Conservation (phyloP, 371 early-diverging fungal genomes). For the Mucor ambiguus region DNA sequence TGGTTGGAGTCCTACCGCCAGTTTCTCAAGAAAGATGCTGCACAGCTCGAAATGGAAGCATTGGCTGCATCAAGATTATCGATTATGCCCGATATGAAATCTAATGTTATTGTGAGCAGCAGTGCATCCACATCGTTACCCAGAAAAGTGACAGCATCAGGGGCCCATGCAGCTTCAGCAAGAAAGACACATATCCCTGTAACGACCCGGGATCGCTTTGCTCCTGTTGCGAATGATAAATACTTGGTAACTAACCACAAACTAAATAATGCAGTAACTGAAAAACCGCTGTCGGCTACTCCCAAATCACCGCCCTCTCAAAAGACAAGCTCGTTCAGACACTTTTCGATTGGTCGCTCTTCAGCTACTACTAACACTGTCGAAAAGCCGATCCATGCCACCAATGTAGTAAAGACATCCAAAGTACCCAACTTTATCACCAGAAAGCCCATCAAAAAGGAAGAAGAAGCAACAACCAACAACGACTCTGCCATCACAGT, state of each 20-base stretch:
- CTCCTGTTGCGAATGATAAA: conserved; percentile 16
- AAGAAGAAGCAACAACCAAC: neutral
- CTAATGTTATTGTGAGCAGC: conserved; percentile 30
- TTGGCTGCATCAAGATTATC: conserved; percentile 66
- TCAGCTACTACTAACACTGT: conserved; percentile 14
- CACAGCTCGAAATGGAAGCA: conserved; percentile 51
- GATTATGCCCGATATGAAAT: conserved; percentile 30
- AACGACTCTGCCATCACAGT: neutral
- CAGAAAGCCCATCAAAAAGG: conserved; percentile 20
- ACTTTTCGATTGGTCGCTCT: conserved; percentile 11
- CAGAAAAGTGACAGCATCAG: conserved; percentile 4
- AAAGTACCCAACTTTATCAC: conserved; percentile 20
- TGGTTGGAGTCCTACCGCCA: conserved; percentile 74
- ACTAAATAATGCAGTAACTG: neutral
- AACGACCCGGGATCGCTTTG: conserved; percentile 12
- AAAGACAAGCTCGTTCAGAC: neutral
- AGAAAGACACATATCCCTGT: conserved; percentile 15
- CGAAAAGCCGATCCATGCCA: conserved; percentile 1
- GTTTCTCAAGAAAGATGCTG: conserved; percentile 57
- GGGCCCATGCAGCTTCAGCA: conserved; percentile 10
- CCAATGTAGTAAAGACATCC: conserved; percentile 3
- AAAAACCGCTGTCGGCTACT: neutral
- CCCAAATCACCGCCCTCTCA: neutral
- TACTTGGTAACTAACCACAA: conserved; percentile 1
- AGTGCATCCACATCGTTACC: conserved; percentile 6